Evolutionary conservation across 2,329 filamentous ascomycete species (phyloP), one percentile per base, ranked within the genome.

Genomic region (Dothideomycetes sp.): DNA sequence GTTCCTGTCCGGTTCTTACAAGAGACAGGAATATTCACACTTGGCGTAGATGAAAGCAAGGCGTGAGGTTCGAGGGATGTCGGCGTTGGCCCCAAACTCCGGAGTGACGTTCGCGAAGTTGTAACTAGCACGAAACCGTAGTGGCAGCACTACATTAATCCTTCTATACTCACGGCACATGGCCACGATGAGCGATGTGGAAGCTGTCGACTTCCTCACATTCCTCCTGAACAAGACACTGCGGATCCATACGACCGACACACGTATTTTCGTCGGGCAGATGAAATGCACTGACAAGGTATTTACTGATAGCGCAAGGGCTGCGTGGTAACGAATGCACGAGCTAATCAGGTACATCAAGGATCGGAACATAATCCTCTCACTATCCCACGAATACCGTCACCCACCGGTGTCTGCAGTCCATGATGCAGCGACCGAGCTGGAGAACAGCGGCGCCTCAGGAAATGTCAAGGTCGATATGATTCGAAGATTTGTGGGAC

Each of bases 271-370:
- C 60, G 77, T 87, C 40, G 91, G 91, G 15, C 73, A 79, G 47
- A 84, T 98, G 64, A 95, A 93, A 63, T 98, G 91, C 66, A 95
- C 88, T 19, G 91, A 98, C 66, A 78, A 82, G 44, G 87, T 93
- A 65, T 37, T 74, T 69, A 12, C 31, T 32, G 7, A 7, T 27
- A 27, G 22, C 12, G 7, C 22, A 12, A 7, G 7, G 7, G 7
- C 7, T 27, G 12, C 12, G 12, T 27, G 7, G 22, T 12, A 7
- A 12, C 22, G 22, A 27, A 27, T 27, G 12, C n/a, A n/a, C n/a
- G n/a, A n/a, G n/a, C 12, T 12, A 27, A 27, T 27, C 7, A 27
- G 7, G 22, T 7, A 7, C 7, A 7, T 7, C 19, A 29, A 41
- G 43, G 84, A 94, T 46, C 77, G 75, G 52, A 60, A 98, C 54